Conservation (phyloP, 2,329 filamentous ascomycete species). For the Cytospora leucostoma region DNA sequence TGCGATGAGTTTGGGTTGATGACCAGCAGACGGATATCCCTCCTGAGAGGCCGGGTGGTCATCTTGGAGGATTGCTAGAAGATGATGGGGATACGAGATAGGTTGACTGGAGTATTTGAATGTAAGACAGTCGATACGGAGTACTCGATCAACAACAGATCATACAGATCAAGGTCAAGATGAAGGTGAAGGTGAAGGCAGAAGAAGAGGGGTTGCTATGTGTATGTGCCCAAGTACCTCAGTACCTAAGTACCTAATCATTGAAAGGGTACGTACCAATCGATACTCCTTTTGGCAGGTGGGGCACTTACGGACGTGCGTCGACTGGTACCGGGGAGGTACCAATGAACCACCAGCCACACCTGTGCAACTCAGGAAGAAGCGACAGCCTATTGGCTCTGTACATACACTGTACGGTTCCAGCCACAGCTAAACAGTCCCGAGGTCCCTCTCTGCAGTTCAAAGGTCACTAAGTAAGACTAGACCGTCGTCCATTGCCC, state of each 20-base stretch:
- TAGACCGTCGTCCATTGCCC: too few relatives aligned
- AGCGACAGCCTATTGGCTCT: not conserved
- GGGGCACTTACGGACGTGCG: too few relatives aligned
- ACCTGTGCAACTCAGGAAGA: not conserved
- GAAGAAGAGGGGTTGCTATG: too few relatives aligned
- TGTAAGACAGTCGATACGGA: not conserved
- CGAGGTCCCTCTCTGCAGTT: not conserved
- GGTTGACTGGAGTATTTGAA: not conserved
- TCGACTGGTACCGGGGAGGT: too few relatives aligned
- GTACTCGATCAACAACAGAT: not conserved
- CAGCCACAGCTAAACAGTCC: not conserved
- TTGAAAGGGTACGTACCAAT: too few relatives aligned
- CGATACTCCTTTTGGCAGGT: too few relatives aligned
- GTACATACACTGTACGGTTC: not conserved
- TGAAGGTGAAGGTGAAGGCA: too few relatives aligned
- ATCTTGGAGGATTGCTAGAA: constrained; percentile 28
- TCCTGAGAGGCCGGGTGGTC: constrained; percentile 35
- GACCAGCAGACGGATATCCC: constrained; percentile 59
- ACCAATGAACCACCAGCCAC: not conserved
- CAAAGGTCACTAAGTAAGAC: not conserved
- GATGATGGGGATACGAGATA: too few relatives aligned
- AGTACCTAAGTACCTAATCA: too few relatives aligned
- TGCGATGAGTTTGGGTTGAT: constrained; percentile 79
- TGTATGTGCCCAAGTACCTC: too few relatives aligned
- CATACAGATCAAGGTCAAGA: too few relatives aligned